Percentiles rank a stretch among this genome's conserved stretches.
These are phyloP conservation scores for Talaromyces sp. DNA, from an alignment of 2,329 filamentous ascomycete species.

Conservation along the genomic window DNA sequence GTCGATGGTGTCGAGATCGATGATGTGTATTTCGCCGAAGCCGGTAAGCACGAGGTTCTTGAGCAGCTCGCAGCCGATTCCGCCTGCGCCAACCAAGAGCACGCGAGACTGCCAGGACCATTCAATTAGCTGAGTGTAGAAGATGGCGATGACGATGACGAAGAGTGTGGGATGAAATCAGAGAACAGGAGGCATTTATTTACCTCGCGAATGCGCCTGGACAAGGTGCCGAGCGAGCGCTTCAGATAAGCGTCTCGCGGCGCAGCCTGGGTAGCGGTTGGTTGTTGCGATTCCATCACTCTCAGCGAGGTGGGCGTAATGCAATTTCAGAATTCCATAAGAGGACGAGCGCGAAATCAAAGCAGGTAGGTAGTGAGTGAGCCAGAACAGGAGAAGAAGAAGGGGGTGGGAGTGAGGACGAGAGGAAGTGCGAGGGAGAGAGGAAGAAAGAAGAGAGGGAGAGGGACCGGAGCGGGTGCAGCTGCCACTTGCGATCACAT, in stretches of 20 bases:
- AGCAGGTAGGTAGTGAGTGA: not conserved
- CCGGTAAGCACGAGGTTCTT: conserved; percentile 93
- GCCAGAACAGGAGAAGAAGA: conserved; percentile 5
- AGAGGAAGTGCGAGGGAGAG: not conserved
- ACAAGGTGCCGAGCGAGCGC: conserved; percentile 40
- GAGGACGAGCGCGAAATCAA: not conserved
- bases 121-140: not conserved
- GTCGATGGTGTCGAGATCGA: conserved; percentile 97
- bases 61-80: conserved; percentile 94
- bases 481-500: not conserved
- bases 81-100: conserved; percentile 91
- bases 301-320: conserved; percentile 3
- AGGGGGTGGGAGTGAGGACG: not conserved
- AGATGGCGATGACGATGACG: not conserved
- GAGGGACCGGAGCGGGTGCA: not conserved
- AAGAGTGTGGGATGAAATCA: not conserved
- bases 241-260: conserved; percentile 38
- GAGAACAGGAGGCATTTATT: conserved; percentile 14
- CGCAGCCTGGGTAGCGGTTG: conserved; percentile 22
- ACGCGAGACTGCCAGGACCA: conserved; percentile 63
- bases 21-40: conserved; percentile 88
- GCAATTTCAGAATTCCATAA: conserved; percentile 6
- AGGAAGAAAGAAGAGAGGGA: not conserved
- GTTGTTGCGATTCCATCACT: conserved; percentile 11
- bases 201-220: conserved; percentile 39